Conservation (phyloP, 345 rosid species). For the Pugionium cornutum region DNA sequence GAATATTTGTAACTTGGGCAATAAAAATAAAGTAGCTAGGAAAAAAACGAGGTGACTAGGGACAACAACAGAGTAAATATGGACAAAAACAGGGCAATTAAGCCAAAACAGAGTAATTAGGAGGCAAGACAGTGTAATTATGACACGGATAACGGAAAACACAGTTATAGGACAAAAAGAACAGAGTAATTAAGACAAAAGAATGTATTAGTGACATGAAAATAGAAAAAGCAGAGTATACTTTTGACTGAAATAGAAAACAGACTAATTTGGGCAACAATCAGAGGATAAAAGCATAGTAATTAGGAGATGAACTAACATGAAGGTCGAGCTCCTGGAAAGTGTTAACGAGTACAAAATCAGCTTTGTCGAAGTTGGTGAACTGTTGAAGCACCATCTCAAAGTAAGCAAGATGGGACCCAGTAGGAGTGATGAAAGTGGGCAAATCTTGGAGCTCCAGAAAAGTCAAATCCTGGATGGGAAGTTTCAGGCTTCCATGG, state of each 20-base stretch:
- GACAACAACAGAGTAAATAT: conserved; percentile 5
- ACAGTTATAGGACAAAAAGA: neutral
- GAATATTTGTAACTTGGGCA: neutral
- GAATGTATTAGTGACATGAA: neutral
- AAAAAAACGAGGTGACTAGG: neutral
- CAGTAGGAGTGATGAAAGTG: conserved; percentile 46
- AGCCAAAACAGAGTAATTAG: neutral
- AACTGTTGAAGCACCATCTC: conserved; percentile 59
- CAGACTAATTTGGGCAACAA: neutral
- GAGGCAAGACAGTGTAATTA: conserved; percentile 1
- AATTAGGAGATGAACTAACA: conserved; percentile 38
- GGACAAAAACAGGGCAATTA: neutral
- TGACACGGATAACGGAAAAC: neutral
- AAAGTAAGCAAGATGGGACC: conserved; percentile 53
- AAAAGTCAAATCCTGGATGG: conserved; percentile 44
- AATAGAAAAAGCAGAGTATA: conserved; percentile 20
- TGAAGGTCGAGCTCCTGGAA: conserved; percentile 50
- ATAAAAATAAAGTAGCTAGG: neutral
- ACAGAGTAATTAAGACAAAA: neutral
- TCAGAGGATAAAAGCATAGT: conserved; percentile 29
- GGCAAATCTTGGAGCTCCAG: conserved; percentile 63
- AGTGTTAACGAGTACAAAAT: conserved; percentile 48
- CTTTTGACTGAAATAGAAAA: neutral
- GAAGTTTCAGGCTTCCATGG: conserved; percentile 46
- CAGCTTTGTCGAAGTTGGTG: conserved; percentile 47